These are phyloP conservation scores for Candida sp. DNA, from an alignment of 1,139 yeast genomes.

Conservation along the genomic window DNA sequence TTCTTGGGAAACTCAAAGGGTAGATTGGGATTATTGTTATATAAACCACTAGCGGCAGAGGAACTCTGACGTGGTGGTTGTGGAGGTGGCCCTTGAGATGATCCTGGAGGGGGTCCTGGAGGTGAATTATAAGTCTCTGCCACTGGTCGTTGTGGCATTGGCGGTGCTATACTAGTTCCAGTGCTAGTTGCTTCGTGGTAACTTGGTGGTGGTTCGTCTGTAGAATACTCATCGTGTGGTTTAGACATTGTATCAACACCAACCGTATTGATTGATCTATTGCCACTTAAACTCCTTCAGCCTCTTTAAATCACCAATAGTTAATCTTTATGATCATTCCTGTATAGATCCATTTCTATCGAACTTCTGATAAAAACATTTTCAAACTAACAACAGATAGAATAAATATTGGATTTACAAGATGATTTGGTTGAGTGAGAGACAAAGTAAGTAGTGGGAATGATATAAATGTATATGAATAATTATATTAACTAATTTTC, in stretches of 20 bases:
- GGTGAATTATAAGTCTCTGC: slow-evolving; percentile 1
- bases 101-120: slow-evolving; percentile 6
- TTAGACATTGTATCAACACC: neutral
- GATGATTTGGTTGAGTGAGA: slow-evolving; percentile 7
- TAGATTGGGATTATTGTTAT: slow-evolving; percentile 33
- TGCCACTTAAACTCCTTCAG: too few relatives aligned
- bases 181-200: slow-evolving; percentile 12
- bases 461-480: neutral
- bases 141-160: neutral
- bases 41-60: too few relatives aligned
- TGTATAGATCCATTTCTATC: neutral
- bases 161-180: neutral
- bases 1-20: slow-evolving; percentile 55
- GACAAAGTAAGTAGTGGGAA: slow-evolving; percentile 3
- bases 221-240: slow-evolving; percentile 4
- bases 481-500: slow-evolving; percentile 15
- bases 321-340: neutral
- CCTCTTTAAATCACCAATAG: too few relatives aligned
- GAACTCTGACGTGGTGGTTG: slow-evolving; percentile 10
- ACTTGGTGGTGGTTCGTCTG: slow-evolving; percentile 13
- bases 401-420: slow-evolving; percentile 31
- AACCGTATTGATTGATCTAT: neutral
- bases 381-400: slow-evolving; percentile 64
- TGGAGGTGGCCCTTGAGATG: too few relatives aligned
- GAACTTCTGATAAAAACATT: neutral